Evolutionary conservation across 2,329 filamentous ascomycete genomes (phyloP), one percentile per base, ranked within the genome.

Genomic region (Fusarium gaditjirri): DNA sequence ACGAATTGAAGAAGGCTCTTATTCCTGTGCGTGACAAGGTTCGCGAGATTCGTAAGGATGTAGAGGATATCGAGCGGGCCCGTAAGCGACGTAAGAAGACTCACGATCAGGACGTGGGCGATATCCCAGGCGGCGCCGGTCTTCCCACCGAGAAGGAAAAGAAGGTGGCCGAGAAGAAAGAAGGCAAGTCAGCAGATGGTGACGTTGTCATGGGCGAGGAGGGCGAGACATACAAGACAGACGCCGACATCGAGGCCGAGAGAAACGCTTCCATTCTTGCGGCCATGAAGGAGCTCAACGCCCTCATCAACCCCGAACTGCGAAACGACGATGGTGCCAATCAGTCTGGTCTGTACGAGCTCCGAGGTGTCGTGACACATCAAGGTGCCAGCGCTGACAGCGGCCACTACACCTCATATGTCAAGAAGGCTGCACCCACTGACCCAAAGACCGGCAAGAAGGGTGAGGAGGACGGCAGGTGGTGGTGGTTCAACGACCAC

Each of bases 401-500:
- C 77, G 96, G 96, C 12, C 96, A 99, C 83, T 99, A 99, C 86
- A 99, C 97, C 8, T 92, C 95, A 0, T 99, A 97, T 80, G 93
- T 99, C 75, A 99, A 98, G 88, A 98, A 99, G 88, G 87, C 92
- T 68, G 91, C 89, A 0, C 84, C 86, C 14, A 84, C 94, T 64
- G 93, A 97, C 75, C 87, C 91, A 21, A 90, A 91, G 78, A 93
- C 92, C 25, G 94, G 93, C 74, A 93, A 94, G 85, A 86, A 90
- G 77, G 90, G 89, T 59, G 90, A 93, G 78, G 94, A 97, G 79
- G 94, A 97, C 79, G 94, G 93, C 75, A 97, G 94, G 78, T 99
- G 96, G 96, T 99, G 96, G 95, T 99, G 96, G 95, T 99, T 99
- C 88, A 98, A 99, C 82, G 96, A 99, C 78, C 95, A 99, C 80